Conservation (phyloP, 331 rosid species). For the Malus hybrid region DNA sequence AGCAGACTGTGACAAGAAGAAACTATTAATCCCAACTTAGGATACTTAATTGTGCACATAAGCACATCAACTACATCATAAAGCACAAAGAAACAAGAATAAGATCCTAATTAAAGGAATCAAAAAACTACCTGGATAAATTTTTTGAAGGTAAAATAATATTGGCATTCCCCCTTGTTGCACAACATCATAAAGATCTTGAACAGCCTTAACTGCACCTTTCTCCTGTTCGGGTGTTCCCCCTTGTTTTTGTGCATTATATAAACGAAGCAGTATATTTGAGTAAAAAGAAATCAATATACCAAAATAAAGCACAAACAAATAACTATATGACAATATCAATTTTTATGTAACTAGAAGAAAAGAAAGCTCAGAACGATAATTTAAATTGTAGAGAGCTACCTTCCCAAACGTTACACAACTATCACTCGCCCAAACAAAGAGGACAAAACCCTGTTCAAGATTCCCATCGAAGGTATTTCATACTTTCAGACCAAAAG, state of each 20-base stretch:
- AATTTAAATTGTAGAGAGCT: not conserved
- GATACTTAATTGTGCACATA: not conserved
- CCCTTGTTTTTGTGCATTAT: too few species aligned
- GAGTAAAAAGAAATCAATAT: not conserved
- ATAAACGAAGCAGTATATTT: not conserved
- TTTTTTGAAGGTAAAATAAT: slow-evolving; percentile 90
- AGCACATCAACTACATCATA: not conserved
- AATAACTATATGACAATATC: not conserved
- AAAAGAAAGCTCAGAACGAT: not conserved
- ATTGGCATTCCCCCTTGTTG: not conserved
- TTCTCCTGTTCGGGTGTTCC: too few species aligned
- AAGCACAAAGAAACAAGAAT: not conserved
- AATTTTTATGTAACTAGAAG: not conserved
- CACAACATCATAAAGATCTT: too few species aligned
- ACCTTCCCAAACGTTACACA: not conserved
- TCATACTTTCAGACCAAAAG: not conserved
- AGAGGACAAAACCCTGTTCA: not conserved
- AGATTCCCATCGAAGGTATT: not conserved
- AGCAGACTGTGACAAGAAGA: not conserved
- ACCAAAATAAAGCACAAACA: not conserved
- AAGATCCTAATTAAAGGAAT: not conserved
- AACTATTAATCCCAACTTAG: not conserved
- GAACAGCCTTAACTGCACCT: too few species aligned
- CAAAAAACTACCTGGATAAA: slow-evolving; percentile 61
- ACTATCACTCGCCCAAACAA: not conserved